Base-by-base conservation (phyloP, 495 filamentous ascomycete species). In the Gamarada debralockiae region DNA sequence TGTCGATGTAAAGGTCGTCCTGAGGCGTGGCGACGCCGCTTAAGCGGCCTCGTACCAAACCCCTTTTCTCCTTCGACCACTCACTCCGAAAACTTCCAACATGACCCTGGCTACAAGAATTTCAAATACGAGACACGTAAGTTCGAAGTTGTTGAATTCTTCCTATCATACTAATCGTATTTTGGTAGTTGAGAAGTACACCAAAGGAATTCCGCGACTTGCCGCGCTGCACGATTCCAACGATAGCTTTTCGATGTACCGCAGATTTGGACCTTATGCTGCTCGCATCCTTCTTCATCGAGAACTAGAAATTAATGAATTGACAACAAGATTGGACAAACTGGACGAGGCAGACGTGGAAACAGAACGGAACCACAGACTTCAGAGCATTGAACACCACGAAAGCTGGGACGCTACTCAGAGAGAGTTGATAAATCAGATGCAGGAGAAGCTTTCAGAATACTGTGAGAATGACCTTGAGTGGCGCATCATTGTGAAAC, bases 211-310 rank as follows among this genome's bases (percentile, higher is more conserved):
- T 22, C 47, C 47, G 24, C 31, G 24, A 37, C 47, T 50, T 4
- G 47, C 47, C 3, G 47, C 47, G 3, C 34, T 50, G 12, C n/a
- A 38, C 33, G 25, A 18, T 33, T 22, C n/a, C 25, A 4, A 38
- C 17, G 47, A 50, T 22, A 24, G 9, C 27, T 37, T 38, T 21
- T 1, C 17, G 15, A 37, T 50, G 27, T 27, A 22, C 23, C 47
- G 47, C 3, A 22, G 31, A 22, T 50, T 50, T 14, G 21, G 21
- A 12, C 27, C 22, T 15, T 39, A 22, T 37, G 20, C 22, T 21
- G 12, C 3, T 18, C 58, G 70, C 18, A 46, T 69, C 9, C 50
- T 72, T 6, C 52, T 73, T 0, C 54, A 70, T 33, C 60, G 62
- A n/a, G 63, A 70, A 36, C 61, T 65, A 39, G 65, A 70, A 46